These are phyloP conservation scores for Narthecium ossifragum DNA, from an alignment of 106 monocot species.

Conservation along the genomic window DNA sequence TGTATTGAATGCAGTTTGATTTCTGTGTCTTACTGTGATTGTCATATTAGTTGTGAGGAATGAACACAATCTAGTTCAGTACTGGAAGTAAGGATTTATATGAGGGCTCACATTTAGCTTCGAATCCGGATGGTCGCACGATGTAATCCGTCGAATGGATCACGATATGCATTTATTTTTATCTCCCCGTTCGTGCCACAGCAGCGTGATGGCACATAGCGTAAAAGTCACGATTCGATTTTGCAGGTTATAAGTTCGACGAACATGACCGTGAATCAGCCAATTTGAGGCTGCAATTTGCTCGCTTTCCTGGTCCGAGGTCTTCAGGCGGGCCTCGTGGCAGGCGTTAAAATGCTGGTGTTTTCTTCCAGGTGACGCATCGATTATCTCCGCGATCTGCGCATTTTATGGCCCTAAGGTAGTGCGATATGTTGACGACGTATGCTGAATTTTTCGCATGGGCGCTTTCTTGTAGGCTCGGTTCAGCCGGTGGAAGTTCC, in stretches of 20 bases:
- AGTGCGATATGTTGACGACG: neutral
- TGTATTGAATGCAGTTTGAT: too few relatives aligned
- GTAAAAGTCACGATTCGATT: conserved; percentile 20
- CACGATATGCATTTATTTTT: too few relatives aligned
- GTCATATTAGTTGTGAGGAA: too few relatives aligned
- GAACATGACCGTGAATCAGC: conserved; percentile 25
- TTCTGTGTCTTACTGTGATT: too few relatives aligned
- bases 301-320: conserved; percentile 34
- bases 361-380: neutral
- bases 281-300: conserved; percentile 28
- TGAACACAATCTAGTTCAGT: too few relatives aligned
- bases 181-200: too few relatives aligned
- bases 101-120: too few relatives aligned
- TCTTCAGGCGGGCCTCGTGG: conserved; percentile 23
- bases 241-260: conserved; percentile 35
- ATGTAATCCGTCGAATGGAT: too few relatives aligned
- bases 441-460: neutral
- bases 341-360: conserved; percentile 13
- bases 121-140: too few relatives aligned
- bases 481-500: too few relatives aligned
- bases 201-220: neutral
- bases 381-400: conserved; percentile 1
- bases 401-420: neutral
- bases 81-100: too few relatives aligned
- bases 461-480: neutral